phyloP scores from a whole-genome alignment of 495 filamentous ascomycete species.

The Penicillium lagena region DNA sequence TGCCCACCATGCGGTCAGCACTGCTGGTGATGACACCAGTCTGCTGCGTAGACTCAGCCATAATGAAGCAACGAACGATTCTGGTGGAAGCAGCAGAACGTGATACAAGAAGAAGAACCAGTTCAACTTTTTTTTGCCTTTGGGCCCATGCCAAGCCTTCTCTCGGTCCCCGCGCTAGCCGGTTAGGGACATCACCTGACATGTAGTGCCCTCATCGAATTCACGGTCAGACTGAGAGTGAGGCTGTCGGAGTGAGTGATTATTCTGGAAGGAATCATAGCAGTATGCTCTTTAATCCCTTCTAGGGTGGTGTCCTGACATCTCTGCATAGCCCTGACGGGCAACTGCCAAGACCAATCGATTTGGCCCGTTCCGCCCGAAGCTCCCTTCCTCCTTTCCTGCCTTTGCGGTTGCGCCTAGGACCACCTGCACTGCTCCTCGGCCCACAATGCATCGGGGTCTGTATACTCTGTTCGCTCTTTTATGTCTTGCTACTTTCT shows the following conservation, averaged over 20 bases:
- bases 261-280: too few relatives aligned
- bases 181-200: not conserved
- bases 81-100: not conserved
- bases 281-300: too few relatives aligned
- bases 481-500: constrained; percentile 37
- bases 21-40: constrained; percentile 32
- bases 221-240: too few relatives aligned
- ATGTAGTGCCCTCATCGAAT: not conserved
- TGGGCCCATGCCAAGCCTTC: constrained; percentile 18
- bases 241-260: too few relatives aligned
- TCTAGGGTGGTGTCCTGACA: too few relatives aligned
- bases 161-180: constrained; percentile 18
- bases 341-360: not conserved
- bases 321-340: not conserved
- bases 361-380: constrained; percentile 1
- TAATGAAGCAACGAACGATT: constrained; percentile 10
- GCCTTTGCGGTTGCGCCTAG: constrained; percentile 12
- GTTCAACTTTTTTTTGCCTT: constrained; percentile 31
- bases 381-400: constrained; percentile 16
- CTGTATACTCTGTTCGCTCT: constrained; percentile 22
- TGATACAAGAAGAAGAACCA: constrained; percentile 1
- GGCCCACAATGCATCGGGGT: constrained; percentile 26
- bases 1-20: constrained; percentile 48
- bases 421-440: not conserved
- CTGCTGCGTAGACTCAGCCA: constrained; percentile 21